Evolutionary conservation across 495 filamentous ascomycete species (phyloP).

Genomic region (Aspergillus egyptiacus): DNA sequence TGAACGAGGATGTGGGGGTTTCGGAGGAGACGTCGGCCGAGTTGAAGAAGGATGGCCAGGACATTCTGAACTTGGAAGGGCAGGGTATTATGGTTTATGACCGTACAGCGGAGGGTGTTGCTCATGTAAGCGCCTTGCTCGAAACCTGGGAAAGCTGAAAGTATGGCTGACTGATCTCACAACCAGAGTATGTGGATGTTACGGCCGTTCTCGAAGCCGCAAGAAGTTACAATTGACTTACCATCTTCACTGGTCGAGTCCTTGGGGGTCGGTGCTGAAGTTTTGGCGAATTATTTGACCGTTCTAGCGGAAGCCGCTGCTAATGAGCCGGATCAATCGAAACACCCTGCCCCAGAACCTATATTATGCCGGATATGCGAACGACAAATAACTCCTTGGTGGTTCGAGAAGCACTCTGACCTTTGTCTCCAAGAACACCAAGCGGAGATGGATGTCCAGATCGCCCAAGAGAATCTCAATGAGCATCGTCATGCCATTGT

Average conservation of each 20-base stretch:
- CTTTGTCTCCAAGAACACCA: constrained; percentile 92
- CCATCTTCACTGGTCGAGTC: constrained; percentile 88
- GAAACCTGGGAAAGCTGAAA: neutral
- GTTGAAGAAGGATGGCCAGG: constrained; percentile 40
- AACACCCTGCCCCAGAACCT: constrained; percentile 79
- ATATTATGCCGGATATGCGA: constrained; percentile 97
- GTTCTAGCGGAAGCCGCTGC: constrained; percentile 78
- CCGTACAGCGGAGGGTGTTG: constrained; percentile 70
- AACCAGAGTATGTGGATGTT: constrained; percentile 99
- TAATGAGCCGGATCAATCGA: constrained; percentile 80
- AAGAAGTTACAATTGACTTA: constrained; percentile 92
- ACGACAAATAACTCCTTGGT: constrained; percentile 97
- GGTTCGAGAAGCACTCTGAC: constrained; percentile 99
- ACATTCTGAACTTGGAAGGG: constrained; percentile 75
- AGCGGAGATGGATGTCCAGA: constrained; percentile 94
- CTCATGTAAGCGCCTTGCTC: constrained; percentile 55
- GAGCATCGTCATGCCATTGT: constrained; percentile 96
- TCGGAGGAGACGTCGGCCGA: constrained; percentile 36
- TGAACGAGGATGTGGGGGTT: constrained; percentile 19
- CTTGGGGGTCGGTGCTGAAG: constrained; percentile 87
- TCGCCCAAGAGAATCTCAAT: constrained; percentile 86
- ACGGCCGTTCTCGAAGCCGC: constrained; percentile 79
- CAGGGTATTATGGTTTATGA: constrained; percentile 99
- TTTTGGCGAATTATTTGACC: constrained; percentile 89
- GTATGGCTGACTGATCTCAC: neutral